Evolutionary conservation across 305 asterid species (phyloP).

Genomic region (Salvia sclarea): DNA sequence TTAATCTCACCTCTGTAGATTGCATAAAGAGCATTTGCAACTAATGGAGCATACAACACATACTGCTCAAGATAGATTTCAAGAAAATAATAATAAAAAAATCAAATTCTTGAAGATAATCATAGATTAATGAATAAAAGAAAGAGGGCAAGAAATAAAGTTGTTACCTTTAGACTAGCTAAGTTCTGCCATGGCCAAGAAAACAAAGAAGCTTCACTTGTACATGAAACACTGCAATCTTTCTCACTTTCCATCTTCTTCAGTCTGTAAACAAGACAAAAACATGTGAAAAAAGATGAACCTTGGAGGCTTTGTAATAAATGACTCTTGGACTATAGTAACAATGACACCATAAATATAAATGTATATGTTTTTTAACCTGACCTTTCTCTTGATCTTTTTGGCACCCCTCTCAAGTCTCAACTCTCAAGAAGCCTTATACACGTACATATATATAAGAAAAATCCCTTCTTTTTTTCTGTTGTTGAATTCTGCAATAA

Average conservation of each 20-base stretch:
- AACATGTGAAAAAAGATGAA: not conserved
- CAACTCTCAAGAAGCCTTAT: not conserved
- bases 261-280: not conserved
- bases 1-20: conserved; percentile 40
- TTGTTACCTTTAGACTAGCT: conserved; percentile 63
- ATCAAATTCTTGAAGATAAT: conserved; percentile 27
- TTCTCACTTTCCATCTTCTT: conserved; percentile 22
- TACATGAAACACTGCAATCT: conserved; percentile 9
- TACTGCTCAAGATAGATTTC: conserved; percentile 50
- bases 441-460: not conserved
- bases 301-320: not conserved
- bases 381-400: conserved; percentile 1
- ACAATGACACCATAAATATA: conserved; percentile 11
- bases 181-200: conserved; percentile 88
- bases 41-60: conserved; percentile 64
- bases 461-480: not conserved
- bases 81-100: not conserved
- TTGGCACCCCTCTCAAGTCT: conserved; percentile 17
- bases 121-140: not conserved
- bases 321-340: conserved; percentile 2
- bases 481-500: not conserved
- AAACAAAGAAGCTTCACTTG: conserved; percentile 57
- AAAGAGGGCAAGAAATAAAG: not conserved
- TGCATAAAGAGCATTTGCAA: conserved; percentile 54
- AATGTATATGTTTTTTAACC: not conserved